Evolutionary conservation across 768 basidiomycete genomes (phyloP), one percentile per base, ranked within the genome.

Genomic region (Nidularia pulvinata): DNA sequence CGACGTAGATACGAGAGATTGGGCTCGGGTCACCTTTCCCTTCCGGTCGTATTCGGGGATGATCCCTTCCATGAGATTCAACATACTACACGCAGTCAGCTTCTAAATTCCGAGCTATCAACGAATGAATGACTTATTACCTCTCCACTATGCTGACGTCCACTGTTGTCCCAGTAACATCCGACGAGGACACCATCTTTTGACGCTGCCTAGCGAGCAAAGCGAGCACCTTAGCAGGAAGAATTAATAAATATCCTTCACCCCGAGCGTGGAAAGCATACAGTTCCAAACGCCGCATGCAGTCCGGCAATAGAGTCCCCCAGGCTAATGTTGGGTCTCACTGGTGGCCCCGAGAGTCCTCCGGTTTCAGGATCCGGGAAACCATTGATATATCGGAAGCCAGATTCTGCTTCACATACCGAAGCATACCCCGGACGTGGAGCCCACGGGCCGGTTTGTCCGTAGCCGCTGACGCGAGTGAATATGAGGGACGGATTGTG

Each of bases 401-500:
- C 86, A 2, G 86, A 84, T 55, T 89, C 86, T 0, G 86, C 87
- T 69, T 89, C 88, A 57, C 87, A 89, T 3, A 89, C 86, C 4
- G 87, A 85, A 2, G 88, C 86, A 56, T 85, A 89, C 16, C 88
- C 86, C 5, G 86, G 86, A 9, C 85, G 79, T 16, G 80, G 76
- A 0, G 84, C 77, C 87, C 86, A 89, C 19, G 88, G 86, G 1
- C 87, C 88, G 0, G 85, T 88, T 60, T 89, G 88, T 2, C 88
- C 87, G 57, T 88, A 89, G 6, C 88, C 87, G 57, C 85, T 86
- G 19, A 89, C 84, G 57, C 95, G 92, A 6, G 94, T 96, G 64
- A 92, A 95, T 61, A 98, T 91, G 53, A 98, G 79, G 50, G 85
- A 86, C 0, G 93, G 89, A 60, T 96, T 95, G 55, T 85, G 82